Evolutionary conservation across 2,329 filamentous ascomycete species (phyloP), one percentile per base, ranked within the genome.

Genomic region (Trichoderma sp.): DNA sequence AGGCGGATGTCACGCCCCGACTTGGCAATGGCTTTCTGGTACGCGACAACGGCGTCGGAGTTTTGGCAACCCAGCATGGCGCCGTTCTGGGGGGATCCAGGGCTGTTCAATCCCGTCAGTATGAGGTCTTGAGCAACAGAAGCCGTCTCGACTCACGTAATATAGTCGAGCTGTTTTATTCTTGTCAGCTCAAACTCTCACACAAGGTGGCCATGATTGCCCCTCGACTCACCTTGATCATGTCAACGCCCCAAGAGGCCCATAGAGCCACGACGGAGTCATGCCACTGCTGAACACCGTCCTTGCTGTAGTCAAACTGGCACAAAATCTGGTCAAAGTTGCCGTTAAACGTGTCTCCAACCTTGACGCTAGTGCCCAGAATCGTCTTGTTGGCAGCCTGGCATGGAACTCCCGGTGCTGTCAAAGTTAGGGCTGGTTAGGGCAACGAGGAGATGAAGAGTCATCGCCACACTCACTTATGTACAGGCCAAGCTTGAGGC

Each of bases 271-370:
- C 62, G 3, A 60, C 55, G 7, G 65, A 67, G 19, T 67, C 62
- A 24, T 67, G 65, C 65, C 65, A 67, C 55, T 64, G 28, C 48
- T 67, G 65, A 3, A 65, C 62, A 56, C 61, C 65, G 19, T 64
- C 43, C 28, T 67, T 67, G 7, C 28, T 67, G 21, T 59, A 67
- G 4, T 67, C 62, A 55, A 55, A 67, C 28, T 67, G 54, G 43
- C 65, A 67, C n/a, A 65, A 28, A n/a, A 67, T 65, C 52, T 67
- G 65, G 30, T 67, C 59, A 45, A 64, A 63, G 21, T 67, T 65
- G 34, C 61, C 61, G 10, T 60, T 64, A 2, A 52, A 63, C 1
- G 55, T 55, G 1, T 26, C 26, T 28, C 62, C 62, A 17, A 66
- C 47, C 3, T 47, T 61, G 26, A 52, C 52, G 12, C 52, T n/a